A percentile compares a stretch with the other conserved stretches of the same genome.
Conservation (phyloP, 495 filamentous ascomycete species). For the Penicillium turbatum region DNA sequence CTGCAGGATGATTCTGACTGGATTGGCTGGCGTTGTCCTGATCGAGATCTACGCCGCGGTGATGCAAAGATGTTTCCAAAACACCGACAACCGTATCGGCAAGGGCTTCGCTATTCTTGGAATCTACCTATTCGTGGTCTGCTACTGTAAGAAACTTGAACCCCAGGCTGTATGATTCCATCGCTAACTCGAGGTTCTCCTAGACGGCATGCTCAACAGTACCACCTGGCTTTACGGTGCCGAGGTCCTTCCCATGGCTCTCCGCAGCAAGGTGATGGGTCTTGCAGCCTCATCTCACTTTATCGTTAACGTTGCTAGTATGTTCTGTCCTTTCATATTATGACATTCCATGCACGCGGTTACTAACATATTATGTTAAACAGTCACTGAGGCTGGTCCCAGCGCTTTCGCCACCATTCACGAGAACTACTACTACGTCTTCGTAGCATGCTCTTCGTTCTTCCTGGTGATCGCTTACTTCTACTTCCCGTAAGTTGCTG, state of each 20-base stretch:
- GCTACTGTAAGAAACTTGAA: conserved; percentile 45
- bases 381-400: conserved; percentile 55
- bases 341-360: neutral
- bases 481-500: conserved; percentile 46
- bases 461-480: conserved; percentile 51
- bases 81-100: conserved; percentile 50
- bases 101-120: conserved; percentile 59
- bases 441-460: conserved; percentile 48
- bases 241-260: conserved; percentile 52
- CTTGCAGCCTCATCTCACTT: conserved; percentile 54
- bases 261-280: conserved; percentile 58
- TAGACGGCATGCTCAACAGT: conserved; percentile 55
- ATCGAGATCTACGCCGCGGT: conserved; percentile 57
- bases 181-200: conserved; percentile 2
- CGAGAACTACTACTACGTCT: conserved; percentile 60
- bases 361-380: neutral
- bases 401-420: conserved; percentile 55
- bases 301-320: conserved; percentile 53
- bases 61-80: conserved; percentile 54
- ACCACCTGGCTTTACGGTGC: conserved; percentile 60
- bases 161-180: neutral
- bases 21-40: conserved; percentile 46
- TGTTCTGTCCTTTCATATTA: conserved; percentile 6
- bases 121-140: conserved; percentile 56
- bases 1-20: conserved; percentile 50